Conservation (phyloP, 1,139 yeast species). For the Yamadazyma friedrichii region DNA sequence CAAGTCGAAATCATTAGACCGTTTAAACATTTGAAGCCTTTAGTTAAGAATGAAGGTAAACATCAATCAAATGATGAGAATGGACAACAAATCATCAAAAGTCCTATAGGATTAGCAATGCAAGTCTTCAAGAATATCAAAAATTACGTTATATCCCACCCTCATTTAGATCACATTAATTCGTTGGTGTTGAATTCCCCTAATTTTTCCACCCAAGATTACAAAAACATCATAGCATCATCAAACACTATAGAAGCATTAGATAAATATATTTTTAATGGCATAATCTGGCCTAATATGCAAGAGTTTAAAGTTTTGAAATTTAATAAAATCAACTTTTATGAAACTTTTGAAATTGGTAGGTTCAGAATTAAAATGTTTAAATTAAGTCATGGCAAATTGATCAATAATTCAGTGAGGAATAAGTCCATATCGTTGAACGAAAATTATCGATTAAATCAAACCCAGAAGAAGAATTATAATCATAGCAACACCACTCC, state of each 20-base stretch:
- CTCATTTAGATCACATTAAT: constrained; percentile 79
- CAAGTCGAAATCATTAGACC: constrained; percentile 23
- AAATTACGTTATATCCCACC: constrained; percentile 68
- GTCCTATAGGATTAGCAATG: constrained; percentile 14
- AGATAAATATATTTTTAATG: constrained; percentile 63
- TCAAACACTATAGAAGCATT: constrained; percentile 53
- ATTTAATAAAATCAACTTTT: constrained; percentile 20
- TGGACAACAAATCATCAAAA: no score
- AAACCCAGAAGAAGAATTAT: constrained; percentile 5
- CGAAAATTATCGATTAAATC: constrained; percentile 12
- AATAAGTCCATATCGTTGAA: constrained; percentile 14
- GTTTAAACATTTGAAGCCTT: constrained; percentile 20
- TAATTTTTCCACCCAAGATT: constrained; percentile 30
- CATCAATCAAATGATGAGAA: neutral
- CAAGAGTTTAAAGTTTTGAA: constrained; percentile 34
- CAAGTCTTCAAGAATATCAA: constrained; percentile 34
- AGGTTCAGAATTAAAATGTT: constrained; percentile 30
- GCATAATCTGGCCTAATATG: constrained; percentile 77
- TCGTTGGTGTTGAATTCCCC: constrained; percentile 75
- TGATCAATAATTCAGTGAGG: constrained; percentile 12
- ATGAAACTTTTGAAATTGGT: constrained; percentile 16
- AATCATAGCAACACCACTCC: constrained; percentile 9
- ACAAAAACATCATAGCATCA: constrained; percentile 54
- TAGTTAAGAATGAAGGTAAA: no score
- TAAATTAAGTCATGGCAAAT: constrained; percentile 40